These are phyloP conservation scores for Talaromyces sp. DNA, from an alignment of 2,329 filamentous ascomycete genomes.

Conservation along the genomic window DNA sequence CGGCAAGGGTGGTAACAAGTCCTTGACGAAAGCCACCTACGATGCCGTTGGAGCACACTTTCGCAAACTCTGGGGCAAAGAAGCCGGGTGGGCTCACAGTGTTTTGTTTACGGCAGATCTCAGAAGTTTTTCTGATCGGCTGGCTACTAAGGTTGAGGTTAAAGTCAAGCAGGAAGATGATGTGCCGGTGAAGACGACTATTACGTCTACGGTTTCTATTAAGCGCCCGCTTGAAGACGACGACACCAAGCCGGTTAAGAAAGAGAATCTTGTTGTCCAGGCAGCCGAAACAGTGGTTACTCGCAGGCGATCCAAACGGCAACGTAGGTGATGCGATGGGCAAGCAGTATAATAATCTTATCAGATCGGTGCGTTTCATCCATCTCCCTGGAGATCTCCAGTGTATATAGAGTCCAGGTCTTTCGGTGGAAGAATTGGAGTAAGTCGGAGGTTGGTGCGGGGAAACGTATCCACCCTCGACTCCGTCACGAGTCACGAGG, in stretches of 20 bases:
- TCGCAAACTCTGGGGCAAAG: constrained; percentile 80
- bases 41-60: constrained; percentile 89
- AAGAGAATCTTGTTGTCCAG: constrained; percentile 12
- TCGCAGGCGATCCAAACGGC: constrained; percentile 16
- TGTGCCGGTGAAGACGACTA: constrained; percentile 27
- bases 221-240: constrained; percentile 27
- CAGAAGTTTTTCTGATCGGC: constrained; percentile 71
- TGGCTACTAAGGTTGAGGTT: constrained; percentile 41
- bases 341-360: not conserved
- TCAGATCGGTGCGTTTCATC: not conserved
- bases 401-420: not conserved
- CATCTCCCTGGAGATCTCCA: not conserved
- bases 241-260: constrained; percentile 16
- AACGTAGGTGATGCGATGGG: constrained; percentile 2
- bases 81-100: constrained; percentile 96
- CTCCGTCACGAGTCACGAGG: not conserved
- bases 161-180: constrained; percentile 32
- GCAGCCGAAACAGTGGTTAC: constrained; percentile 9
- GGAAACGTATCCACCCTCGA: not conserved
- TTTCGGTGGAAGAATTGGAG: not conserved
- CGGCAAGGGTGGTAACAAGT: constrained; percentile 75
- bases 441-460: not conserved
- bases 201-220: constrained; percentile 26
- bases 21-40: constrained; percentile 83
- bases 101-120: constrained; percentile 94